phyloP scores from a whole-genome alignment of 176 grass and related monocot genomes.

The Coix lacrymajobi region DNA sequence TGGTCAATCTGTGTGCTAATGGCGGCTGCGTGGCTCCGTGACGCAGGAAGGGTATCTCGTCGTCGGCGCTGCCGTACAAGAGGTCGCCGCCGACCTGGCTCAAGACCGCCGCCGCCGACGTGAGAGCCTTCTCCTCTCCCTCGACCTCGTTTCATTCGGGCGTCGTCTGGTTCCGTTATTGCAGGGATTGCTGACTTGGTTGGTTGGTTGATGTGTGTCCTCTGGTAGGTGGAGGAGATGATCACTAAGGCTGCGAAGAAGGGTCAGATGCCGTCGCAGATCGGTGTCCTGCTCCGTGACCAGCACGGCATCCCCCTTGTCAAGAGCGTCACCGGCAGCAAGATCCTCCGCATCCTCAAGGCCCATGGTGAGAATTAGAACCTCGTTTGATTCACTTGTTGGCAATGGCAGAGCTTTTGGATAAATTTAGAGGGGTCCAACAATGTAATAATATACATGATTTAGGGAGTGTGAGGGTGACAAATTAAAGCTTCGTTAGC shows the following conservation, averaged over 20 bases:
- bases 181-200: neutral
- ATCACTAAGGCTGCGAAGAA: slow-evolving; percentile 90
- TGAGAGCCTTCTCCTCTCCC: neutral
- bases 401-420: no score
- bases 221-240: slow-evolving; percentile 57
- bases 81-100: slow-evolving; percentile 72
- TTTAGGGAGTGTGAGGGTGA: no score
- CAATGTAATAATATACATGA: no score
- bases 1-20: slow-evolving; percentile 20
- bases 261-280: slow-evolving; percentile 79
- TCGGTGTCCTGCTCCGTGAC: slow-evolving; percentile 80
- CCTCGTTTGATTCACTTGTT: neutral
- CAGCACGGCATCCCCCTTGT: slow-evolving; percentile 76
- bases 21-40: neutral
- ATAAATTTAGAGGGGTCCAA: no score
- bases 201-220: neutral
- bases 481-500: no score
- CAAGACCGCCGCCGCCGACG: slow-evolving; percentile 66
- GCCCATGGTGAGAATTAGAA: slow-evolving; percentile 45
- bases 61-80: slow-evolving; percentile 88
- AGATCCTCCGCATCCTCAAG: slow-evolving; percentile 92
- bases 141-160: neutral
- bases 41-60: slow-evolving; percentile 76
- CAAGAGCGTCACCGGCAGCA: slow-evolving; percentile 68
- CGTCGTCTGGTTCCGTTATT: neutral